Conservation (phyloP, 148 eudicot species). For the Heliamphora exappendiculata region DNA sequence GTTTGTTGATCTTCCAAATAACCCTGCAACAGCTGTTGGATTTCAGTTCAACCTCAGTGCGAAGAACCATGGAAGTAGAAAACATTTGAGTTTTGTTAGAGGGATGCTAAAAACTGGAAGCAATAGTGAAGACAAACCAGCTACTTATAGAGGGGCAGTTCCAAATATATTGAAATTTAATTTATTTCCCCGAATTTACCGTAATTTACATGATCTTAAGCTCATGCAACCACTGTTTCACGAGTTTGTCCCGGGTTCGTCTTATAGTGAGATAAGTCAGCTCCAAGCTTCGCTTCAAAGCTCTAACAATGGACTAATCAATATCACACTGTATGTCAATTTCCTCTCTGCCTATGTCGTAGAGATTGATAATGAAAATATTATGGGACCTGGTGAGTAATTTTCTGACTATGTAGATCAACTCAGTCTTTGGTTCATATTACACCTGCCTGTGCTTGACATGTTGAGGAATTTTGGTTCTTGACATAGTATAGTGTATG, state of each 20-base stretch:
- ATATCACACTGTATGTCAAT: slow-evolving; percentile 58
- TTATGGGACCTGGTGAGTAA: slow-evolving; percentile 78
- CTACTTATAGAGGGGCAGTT: slow-evolving; percentile 66
- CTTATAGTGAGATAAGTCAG: slow-evolving; percentile 44
- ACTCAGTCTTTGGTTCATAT: neutral
- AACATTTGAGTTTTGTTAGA: slow-evolving; percentile 69
- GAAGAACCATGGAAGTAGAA: slow-evolving; percentile 33
- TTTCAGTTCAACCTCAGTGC: slow-evolving; percentile 88
- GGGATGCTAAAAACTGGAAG: slow-evolving; percentile 64
- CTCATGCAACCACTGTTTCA: slow-evolving; percentile 89
- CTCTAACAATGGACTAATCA: slow-evolving; percentile 57
- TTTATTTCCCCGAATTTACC: slow-evolving; percentile 76
- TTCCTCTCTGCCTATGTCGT: slow-evolving; percentile 69
- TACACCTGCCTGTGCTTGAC: no score
- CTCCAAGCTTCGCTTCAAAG: slow-evolving; percentile 63
- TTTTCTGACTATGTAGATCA: neutral
- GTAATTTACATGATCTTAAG: slow-evolving; percentile 57
- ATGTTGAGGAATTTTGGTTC: no score
- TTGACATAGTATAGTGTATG: neutral
- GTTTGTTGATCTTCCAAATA: slow-evolving; percentile 67
- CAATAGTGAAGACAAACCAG: slow-evolving; percentile 28
- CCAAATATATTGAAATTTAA: slow-evolving; percentile 80
- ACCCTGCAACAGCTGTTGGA: slow-evolving; percentile 84
- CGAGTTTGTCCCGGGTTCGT: slow-evolving; percentile 84
- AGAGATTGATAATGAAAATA: slow-evolving; percentile 65